Evolutionary conservation across 495 filamentous ascomycete species (phyloP).

Genomic region (Halenospora varia): DNA sequence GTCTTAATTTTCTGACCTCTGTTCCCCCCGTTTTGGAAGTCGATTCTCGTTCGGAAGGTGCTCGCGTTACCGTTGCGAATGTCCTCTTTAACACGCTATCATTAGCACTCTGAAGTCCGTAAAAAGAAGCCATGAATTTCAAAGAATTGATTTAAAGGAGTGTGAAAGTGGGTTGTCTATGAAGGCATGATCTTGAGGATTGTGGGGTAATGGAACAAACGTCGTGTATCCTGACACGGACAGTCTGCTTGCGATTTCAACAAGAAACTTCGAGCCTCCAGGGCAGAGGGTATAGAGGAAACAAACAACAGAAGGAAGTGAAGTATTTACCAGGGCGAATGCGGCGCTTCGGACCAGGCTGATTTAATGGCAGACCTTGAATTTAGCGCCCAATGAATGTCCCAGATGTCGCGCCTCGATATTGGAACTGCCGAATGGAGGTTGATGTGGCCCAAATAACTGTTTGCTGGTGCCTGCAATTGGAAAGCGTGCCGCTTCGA

Average conservation of each 20-base stretch:
- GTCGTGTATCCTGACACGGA: slow-evolving; percentile 7
- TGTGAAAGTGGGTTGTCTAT: background rate
- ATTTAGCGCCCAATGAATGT: slow-evolving; percentile 16
- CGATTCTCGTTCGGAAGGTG: slow-evolving; percentile 6
- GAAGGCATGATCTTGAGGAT: slow-evolving; percentile 11
- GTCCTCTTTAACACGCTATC: slow-evolving; percentile 21
- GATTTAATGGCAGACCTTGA: slow-evolving; percentile 19
- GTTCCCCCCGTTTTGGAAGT: background rate
- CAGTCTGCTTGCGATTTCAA: background rate
- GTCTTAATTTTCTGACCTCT: slow-evolving; percentile 10
- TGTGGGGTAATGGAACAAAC: slow-evolving; percentile 4
- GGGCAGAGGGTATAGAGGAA: slow-evolving; percentile 5
- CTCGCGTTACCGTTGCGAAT: slow-evolving; percentile 4
- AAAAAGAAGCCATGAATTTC: slow-evolving; percentile 9
- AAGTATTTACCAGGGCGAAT: slow-evolving; percentile 18
- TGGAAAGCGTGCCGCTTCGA: background rate
- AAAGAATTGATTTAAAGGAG: background rate
- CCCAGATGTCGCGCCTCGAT: slow-evolving; percentile 14
- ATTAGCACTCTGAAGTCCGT: slow-evolving; percentile 19
- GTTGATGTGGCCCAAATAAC: background rate
- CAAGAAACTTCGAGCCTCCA: slow-evolving; percentile 4
- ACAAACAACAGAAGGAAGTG: slow-evolving; percentile 7
- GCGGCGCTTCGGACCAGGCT: slow-evolving; percentile 20
- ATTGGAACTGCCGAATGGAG: slow-evolving; percentile 11
- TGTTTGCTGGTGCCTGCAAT: background rate